These are phyloP conservation scores for Exserohilum rostratum DNA, from an alignment of 2,329 filamentous ascomycete genomes.

Conservation along the genomic window DNA sequence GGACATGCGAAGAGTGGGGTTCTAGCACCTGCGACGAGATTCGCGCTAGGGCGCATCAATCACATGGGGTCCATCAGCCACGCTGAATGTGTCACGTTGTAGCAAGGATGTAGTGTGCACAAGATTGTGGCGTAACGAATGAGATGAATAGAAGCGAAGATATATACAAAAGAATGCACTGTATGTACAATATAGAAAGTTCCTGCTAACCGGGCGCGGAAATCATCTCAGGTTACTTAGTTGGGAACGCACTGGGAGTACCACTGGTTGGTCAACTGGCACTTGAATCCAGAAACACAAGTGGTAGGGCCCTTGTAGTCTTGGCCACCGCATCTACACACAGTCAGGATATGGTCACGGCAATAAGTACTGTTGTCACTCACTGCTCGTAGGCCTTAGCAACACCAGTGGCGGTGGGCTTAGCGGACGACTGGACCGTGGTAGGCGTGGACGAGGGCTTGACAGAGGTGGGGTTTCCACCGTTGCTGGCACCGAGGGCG, in stretches of 20 bases:
- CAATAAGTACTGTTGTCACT: neutral
- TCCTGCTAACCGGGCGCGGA: neutral
- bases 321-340: slow-evolving; percentile 27
- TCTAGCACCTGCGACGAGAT: neutral
- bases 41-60: slow-evolving; percentile 14
- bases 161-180: slow-evolving; percentile 22
- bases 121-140: neutral
- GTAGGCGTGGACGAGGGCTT: slow-evolving; percentile 7
- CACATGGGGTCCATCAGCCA: neutral
- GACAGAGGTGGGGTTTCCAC: neutral
- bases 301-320: slow-evolving; percentile 25
- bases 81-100: too few relatives aligned
- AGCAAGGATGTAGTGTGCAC: neutral
- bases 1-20: slow-evolving; percentile 12
- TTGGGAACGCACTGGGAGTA: slow-evolving; percentile 16
- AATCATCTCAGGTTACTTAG: neutral
- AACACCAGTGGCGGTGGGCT: neutral
- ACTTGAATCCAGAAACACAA: slow-evolving; percentile 25
- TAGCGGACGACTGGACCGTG: neutral
- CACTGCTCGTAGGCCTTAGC: slow-evolving; percentile 10
- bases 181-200: neutral
- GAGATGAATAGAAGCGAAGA: slow-evolving; percentile 13
- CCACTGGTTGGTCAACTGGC: slow-evolving; percentile 8
- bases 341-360: neutral
- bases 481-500: slow-evolving; percentile 22